These are phyloP conservation scores for Ceratobasidium sp. DNA, from an alignment of 1,284 basidiomycete genomes.

Conservation along the genomic window DNA sequence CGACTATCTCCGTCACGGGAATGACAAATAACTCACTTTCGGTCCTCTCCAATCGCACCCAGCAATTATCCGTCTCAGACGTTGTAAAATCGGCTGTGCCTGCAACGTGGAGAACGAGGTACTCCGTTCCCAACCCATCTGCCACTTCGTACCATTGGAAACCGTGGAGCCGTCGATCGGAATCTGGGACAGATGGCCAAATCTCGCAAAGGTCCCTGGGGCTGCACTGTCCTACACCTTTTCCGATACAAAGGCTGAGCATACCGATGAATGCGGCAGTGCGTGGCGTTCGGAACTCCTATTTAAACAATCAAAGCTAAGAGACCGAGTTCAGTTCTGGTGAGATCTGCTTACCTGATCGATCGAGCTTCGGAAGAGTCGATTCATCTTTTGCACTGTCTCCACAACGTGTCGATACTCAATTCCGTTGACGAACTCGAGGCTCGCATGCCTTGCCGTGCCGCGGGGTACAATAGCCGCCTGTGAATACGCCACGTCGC, in stretches of 20 bases:
- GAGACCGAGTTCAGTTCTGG: neutral
- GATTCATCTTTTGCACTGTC: neutral
- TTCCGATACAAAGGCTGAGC: conserved; percentile 3
- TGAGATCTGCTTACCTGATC: neutral
- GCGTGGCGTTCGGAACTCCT: neutral
- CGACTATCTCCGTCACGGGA: neutral
- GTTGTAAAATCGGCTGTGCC: conserved; percentile 3
- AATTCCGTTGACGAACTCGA: neutral
- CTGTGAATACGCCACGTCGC: neutral
- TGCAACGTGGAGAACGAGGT: conserved; percentile 3
- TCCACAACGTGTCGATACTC: neutral
- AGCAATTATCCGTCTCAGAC: conserved; percentile 11
- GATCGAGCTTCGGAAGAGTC: neutral
- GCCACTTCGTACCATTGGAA: conserved; percentile 20
- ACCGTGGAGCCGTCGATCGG: conserved; percentile 17
- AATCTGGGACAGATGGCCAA: conserved; percentile 18
- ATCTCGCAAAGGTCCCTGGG: conserved; percentile 32
- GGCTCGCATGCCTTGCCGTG: neutral
- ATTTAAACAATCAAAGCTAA: neutral
- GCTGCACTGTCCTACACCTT: conserved; percentile 7
- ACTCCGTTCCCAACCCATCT: conserved; percentile 18
- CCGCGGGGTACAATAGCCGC: neutral
- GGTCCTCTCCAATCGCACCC: conserved; percentile 20
- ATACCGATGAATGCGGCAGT: neutral
- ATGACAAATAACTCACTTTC: neutral